Evolutionary conservation across 2,329 filamentous ascomycete species (phyloP), one percentile per base, ranked within the genome.

Genomic region (Stagonosporopsis rhizophila): DNA sequence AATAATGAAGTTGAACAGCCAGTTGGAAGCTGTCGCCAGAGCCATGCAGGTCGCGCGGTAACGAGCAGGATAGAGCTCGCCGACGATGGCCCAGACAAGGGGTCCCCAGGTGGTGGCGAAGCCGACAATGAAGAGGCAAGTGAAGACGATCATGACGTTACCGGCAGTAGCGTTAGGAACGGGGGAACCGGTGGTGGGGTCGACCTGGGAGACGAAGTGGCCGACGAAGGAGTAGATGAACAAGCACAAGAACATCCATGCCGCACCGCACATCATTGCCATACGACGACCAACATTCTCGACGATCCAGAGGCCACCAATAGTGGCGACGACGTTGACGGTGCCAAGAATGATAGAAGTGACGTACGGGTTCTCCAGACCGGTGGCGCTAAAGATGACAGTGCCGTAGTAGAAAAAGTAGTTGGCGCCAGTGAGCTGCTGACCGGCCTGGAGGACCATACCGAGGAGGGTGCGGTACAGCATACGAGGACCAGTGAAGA

Each of bases 101-200:
- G 88, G 88, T 28, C 87, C 87, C 88, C 87, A 90, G 4, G 87
- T 89, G 0, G 84, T 88, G 2, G 87, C 87, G 60, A 87, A 90
- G 0, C 82, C 85, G 0, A 87, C 80, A 63, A 88, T 87, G 71
- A 88, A 88, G 40, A 90, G 77, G 68, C 87, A 89, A 0, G 87
- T 87, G 74, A 89, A 89, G 52, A 87, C 82, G 44, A 90, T 88
- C 64, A 90, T 84, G 50, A 84, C 82, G 6, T 82, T 79, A 17
- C 87, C 87, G 9, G 84, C 79, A 2, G 62, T 58, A 4, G 76
- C 73, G 3, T 77, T 79, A 40, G 68, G 69, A 12, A 65, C 60
- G 3, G 74, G 72, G 28, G 65, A 64, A 6, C 49, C 49, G 38
- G 73, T 69, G 8, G 19, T 8, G 52, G 19, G 35, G 17, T 78